phyloP scores from a whole-genome alignment of 106 monocot species.

The Chionographis japonica region DNA sequence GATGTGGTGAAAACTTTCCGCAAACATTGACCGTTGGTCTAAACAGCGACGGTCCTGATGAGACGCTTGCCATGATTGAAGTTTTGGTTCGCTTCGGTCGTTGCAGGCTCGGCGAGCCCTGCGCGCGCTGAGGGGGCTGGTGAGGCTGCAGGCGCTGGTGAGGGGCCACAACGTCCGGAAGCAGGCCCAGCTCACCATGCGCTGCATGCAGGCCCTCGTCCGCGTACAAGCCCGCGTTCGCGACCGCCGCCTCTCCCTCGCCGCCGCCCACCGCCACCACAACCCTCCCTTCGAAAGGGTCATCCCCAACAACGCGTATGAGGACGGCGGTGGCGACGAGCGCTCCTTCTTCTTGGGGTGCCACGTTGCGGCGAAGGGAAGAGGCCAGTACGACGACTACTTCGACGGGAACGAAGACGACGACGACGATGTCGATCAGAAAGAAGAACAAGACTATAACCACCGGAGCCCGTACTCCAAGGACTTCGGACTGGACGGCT shows the following conservation, averaged over 20 bases:
- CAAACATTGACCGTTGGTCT: too few species aligned
- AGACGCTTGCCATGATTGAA: too few species aligned
- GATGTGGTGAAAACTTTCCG: too few species aligned
- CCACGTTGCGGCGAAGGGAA: not conserved
- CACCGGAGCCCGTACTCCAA: slow-evolving; percentile 10
- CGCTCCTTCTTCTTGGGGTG: not conserved
- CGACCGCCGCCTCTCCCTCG: slow-evolving; percentile 35
- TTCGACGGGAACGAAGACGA: slow-evolving; percentile 5
- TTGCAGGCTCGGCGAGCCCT: slow-evolving; percentile 70
- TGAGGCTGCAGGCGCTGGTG: slow-evolving; percentile 81
- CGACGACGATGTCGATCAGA: slow-evolving; percentile 7
- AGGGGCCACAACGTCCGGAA: slow-evolving; percentile 81
- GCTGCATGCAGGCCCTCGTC: slow-evolving; percentile 83
- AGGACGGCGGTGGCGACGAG: not conserved
- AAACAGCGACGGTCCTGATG: too few species aligned
- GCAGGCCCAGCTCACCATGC: slow-evolving; percentile 71
- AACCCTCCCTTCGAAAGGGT: not conserved
- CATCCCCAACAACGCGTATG: not conserved
- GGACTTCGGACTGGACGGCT: not conserved
- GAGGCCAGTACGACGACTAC: not conserved
- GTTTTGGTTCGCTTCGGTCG: not conserved
- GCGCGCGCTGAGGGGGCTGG: slow-evolving; percentile 65
- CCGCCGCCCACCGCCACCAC: not conserved
- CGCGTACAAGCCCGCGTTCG: slow-evolving; percentile 72
- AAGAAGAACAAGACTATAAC: not conserved